Evolutionary conservation across 2,329 filamentous ascomycete species (phyloP), one percentile per base, ranked within the genome.

Genomic region (Fusarium xyrophilum): DNA sequence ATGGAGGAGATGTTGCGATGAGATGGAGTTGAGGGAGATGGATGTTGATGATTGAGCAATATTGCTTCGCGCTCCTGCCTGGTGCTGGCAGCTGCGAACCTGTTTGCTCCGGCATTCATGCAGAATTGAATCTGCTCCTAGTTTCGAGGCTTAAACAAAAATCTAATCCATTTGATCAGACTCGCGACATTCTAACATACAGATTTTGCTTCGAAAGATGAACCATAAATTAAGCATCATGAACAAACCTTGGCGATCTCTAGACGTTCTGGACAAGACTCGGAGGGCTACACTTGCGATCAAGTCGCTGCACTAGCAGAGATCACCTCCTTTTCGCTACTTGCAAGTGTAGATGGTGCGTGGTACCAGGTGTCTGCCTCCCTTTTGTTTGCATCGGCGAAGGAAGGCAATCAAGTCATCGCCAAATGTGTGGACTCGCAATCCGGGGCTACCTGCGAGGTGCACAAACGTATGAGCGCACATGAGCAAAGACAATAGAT

Each of bases 201-300:
- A 35, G 12, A 50, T 36, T 13, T 50, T 36, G 21, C 32, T 11
- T n/a, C 21, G 0, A 15, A 25, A 9, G 21, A 9, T 15, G 23
- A 25, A 36, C 30, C 46, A 27, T 36, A 36, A 36, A 36, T 15
- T n/a, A 36, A 25, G 3, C 4, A n/a, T 12, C 21, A 4, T 9
- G 17, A 15, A 27, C 30, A 36, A 36, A 11, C 30, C 6, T 50
- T 27, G 21, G 3, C 21, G n/a, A 8, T 36, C 21, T 15, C n/a
- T 3, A 2, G 0, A 23, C 2, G n/a, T 5, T 6, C 5, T 17
- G 7, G 6, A 3, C 5, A 17, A 21, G 28, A 21, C 2, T 6
- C 2, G 19, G 12, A 25, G 4, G 9, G 6, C 21, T 23, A 0
- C 12, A 13, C 3, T 0, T 14, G 2, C n/a, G 21, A 14, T 10